Conservation (phyloP, 202 grass and related monocot genomes). For the Carex arenaria region DNA sequence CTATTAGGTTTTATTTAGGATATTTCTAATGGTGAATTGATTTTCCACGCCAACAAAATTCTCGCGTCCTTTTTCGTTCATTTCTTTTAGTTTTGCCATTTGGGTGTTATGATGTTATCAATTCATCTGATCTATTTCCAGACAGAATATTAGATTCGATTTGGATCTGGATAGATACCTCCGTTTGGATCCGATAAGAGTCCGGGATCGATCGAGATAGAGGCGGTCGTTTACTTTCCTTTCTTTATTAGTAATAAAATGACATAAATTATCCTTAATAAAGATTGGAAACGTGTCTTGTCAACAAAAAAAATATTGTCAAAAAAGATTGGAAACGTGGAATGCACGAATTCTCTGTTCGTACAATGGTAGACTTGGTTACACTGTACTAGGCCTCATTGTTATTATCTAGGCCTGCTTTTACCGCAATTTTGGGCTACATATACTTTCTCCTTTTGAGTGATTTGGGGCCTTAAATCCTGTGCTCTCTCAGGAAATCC, state of each 20-base stretch:
- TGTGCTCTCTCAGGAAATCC: background rate
- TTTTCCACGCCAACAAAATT: too few species aligned
- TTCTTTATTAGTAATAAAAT: background rate
- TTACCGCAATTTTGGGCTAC: background rate
- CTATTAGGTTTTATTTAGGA: too few species aligned
- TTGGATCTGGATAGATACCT: background rate
- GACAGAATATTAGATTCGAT: background rate
- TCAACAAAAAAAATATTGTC: too few species aligned
- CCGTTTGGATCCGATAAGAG: background rate
- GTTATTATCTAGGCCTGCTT: background rate
- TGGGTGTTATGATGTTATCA: background rate
- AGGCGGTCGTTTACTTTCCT: background rate
- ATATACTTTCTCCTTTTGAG: background rate
- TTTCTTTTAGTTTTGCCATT: too few species aligned
- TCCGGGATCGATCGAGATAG: background rate
- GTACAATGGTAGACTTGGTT: background rate
- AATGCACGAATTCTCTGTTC: conserved; percentile 10
- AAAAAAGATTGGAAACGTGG: conserved; percentile 7
- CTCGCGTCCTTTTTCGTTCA: too few species aligned
- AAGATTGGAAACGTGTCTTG: background rate
- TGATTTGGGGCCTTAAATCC: background rate
- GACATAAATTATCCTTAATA: background rate
- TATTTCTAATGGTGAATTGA: too few species aligned
- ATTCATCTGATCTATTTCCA: background rate
- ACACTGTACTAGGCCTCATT: background rate